A percentile compares a stretch with the other conserved stretches of the same genome.
Evolutionary conservation across 108 stramenopile species (phyloP).

Genomic region (Nannochloropsis granulata): DNA sequence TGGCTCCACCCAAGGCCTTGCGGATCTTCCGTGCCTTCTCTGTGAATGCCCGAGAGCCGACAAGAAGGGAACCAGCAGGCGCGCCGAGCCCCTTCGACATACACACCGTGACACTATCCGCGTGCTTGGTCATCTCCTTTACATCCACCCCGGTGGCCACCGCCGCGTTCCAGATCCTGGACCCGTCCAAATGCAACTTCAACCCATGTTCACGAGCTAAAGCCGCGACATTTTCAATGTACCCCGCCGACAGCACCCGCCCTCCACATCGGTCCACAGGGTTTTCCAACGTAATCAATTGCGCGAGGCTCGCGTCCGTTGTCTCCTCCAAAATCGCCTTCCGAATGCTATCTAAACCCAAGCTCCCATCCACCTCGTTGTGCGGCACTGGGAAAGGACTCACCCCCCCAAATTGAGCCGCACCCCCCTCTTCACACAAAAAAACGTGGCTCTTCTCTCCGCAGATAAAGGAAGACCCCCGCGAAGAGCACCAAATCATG

Average conservation of each 20-base stretch:
- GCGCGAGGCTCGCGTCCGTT: slow-evolving; percentile 30
- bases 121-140: slow-evolving; percentile 41
- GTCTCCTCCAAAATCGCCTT: neutral
- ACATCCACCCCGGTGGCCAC: slow-evolving; percentile 45
- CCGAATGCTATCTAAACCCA: neutral
- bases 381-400: neutral
- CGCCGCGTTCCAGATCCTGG: slow-evolving; percentile 80
- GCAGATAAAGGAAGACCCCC: slow-evolving; percentile 32
- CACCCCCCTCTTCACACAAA: neutral
- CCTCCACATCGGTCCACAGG: slow-evolving; percentile 92
- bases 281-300: slow-evolving; percentile 77
- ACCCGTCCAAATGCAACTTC: slow-evolving; percentile 72
- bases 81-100: slow-evolving; percentile 91
- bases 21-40: slow-evolving; percentile 60
- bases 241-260: slow-evolving; percentile 52
- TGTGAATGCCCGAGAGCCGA: slow-evolving; percentile 51
- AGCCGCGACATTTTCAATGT: slow-evolving; percentile 56
- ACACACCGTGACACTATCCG: slow-evolving; percentile 79
- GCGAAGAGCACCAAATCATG: slow-evolving; percentile 61
- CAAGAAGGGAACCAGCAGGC: slow-evolving; percentile 77
- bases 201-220: slow-evolving; percentile 44
- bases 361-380: neutral
- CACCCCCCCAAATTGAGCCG: neutral
- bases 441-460: neutral
- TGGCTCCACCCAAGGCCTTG: slow-evolving; percentile 89